A percentile compares a stretch with the other conserved stretches of the same genome.
Evolutionary conservation across 257 asterid species (phyloP).

Genomic region (Henckelia pumila): DNA sequence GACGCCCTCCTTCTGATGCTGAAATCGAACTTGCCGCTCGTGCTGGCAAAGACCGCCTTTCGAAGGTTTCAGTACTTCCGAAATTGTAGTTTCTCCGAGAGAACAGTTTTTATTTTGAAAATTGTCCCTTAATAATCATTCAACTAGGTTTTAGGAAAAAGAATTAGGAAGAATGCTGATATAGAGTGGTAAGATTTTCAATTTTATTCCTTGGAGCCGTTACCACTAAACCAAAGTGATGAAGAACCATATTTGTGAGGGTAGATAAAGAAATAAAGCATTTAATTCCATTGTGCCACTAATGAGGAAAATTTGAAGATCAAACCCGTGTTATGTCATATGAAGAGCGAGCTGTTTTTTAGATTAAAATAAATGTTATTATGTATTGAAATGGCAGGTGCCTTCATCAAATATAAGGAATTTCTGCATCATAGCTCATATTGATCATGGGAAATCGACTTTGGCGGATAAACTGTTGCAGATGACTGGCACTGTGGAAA

Average conservation of each 20-base stretch:
- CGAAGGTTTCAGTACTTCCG: slow-evolving; percentile 41
- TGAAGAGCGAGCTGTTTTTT: slow-evolving; percentile 1
- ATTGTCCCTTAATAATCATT: background rate
- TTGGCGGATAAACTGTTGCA: slow-evolving; percentile 93
- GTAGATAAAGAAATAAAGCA: background rate
- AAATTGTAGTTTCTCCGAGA: background rate
- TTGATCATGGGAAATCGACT: slow-evolving; percentile 96
- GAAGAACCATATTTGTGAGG: background rate
- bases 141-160: background rate
- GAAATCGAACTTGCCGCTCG: slow-evolving; percentile 45
- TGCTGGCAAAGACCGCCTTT: slow-evolving; percentile 82
- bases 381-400: slow-evolving; percentile 48
- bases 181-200: background rate
- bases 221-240: background rate
- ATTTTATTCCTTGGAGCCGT: background rate
- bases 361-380: slow-evolving; percentile 8
- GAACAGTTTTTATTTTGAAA: background rate
- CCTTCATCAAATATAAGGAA: slow-evolving; percentile 79
- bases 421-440: slow-evolving; percentile 90
- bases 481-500: slow-evolving; percentile 93
- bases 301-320: background rate
- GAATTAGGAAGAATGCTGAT: background rate
- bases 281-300: background rate
- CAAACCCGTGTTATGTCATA: background rate
- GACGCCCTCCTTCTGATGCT: slow-evolving; percentile 29